Evolutionary conservation across 257 asterid species (phyloP).

Genomic region (Solanum paucissectum): DNA sequence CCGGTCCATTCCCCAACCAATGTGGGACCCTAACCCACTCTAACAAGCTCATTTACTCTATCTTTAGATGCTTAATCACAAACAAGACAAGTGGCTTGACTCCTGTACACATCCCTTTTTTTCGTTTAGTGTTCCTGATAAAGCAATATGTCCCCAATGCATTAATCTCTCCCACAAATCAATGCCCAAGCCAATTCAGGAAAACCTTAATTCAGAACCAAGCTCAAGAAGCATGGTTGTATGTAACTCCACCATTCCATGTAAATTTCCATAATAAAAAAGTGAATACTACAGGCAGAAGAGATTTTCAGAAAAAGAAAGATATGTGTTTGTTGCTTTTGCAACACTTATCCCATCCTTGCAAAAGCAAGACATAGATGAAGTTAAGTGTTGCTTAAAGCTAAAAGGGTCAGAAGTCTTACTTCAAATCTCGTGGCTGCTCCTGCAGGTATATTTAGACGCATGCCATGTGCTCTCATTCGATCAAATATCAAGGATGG

Average conservation of each 20-base stretch:
- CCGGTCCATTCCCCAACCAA: not conserved
- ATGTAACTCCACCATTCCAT: not conserved
- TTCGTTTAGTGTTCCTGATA: not conserved
- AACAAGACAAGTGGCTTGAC: not conserved
- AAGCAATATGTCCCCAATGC: not conserved
- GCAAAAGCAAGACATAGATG: not conserved
- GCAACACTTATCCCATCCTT: not conserved
- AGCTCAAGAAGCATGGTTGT: not conserved
- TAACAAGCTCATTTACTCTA: not conserved
- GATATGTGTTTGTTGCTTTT: not conserved
- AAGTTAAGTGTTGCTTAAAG: not conserved
- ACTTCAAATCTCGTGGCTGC: constrained; percentile 96
- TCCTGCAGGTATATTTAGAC: constrained; percentile 92
- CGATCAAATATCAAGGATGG: constrained; percentile 77
- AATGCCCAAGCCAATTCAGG: not conserved
- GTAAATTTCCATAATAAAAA: not conserved
- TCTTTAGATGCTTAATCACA: not conserved
- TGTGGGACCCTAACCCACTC: not conserved
- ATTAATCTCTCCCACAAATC: not conserved
- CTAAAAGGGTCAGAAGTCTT: constrained; percentile 8
- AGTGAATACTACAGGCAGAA: not conserved
- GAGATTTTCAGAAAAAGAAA: not conserved
- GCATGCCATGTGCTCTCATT: constrained; percentile 64
- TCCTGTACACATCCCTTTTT: not conserved
- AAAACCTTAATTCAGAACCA: not conserved